These are phyloP conservation scores for Ascochyta koolunga DNA, from an alignment of 2,329 filamentous ascomycete genomes.

Conservation along the genomic window DNA sequence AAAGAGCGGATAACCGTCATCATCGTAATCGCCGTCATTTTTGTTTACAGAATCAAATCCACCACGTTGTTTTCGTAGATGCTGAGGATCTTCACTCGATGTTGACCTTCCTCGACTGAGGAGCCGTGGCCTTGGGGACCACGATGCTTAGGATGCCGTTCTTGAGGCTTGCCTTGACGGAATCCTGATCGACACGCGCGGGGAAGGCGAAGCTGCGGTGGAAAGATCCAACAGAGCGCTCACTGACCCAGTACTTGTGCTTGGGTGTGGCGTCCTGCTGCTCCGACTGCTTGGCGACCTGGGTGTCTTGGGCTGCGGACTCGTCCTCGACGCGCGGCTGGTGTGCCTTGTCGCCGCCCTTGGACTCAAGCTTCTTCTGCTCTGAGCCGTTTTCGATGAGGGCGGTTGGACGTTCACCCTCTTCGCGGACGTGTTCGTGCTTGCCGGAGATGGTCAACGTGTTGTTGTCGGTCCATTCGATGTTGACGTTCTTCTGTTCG, in stretches of 20 bases:
- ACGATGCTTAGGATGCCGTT: slow-evolving; percentile 64
- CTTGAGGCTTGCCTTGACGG: slow-evolving; percentile 66
- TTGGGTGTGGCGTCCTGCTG: slow-evolving; percentile 55
- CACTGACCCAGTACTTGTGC: slow-evolving; percentile 72
- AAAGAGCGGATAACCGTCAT: not conserved
- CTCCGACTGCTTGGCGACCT: slow-evolving; percentile 39
- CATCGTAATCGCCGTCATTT: not conserved
- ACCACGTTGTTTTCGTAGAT: not conserved
- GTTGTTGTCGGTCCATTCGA: slow-evolving; percentile 79
- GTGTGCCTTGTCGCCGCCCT: slow-evolving; percentile 16
- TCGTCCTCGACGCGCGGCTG: slow-evolving; percentile 69
- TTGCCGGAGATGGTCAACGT: slow-evolving; percentile 74
- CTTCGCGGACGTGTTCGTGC: slow-evolving; percentile 67
- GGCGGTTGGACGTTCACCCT: slow-evolving; percentile 57
- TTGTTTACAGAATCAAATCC: not conserved
- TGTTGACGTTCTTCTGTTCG: slow-evolving; percentile 73
- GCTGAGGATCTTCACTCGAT: slow-evolving; percentile 40
- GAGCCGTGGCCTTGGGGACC: slow-evolving; percentile 62
- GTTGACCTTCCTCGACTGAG: slow-evolving; percentile 59
- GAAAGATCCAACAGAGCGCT: slow-evolving; percentile 66
- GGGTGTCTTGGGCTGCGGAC: slow-evolving; percentile 21
- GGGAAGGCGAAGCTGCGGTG: slow-evolving; percentile 66
- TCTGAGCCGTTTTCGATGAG: slow-evolving; percentile 49
- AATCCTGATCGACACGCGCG: slow-evolving; percentile 62
- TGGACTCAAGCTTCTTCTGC: slow-evolving; percentile 28